Evolutionary conservation across 176 grass and related monocot genomes (phyloP).

Genomic region (Carex myosuroides): DNA sequence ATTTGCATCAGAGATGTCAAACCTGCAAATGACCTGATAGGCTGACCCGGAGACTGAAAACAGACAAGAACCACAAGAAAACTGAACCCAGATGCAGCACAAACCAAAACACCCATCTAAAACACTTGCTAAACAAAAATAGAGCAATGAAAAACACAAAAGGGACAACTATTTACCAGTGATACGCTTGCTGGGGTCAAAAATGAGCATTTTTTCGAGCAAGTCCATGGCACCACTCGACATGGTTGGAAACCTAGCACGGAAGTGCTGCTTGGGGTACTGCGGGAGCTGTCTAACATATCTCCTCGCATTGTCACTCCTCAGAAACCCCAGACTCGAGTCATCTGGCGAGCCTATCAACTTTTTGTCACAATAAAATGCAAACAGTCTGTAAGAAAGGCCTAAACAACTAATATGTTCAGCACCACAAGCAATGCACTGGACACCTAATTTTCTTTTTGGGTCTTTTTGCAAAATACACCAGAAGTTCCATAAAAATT

Average conservation of each 20-base stretch:
- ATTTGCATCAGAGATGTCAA: constrained; percentile 3
- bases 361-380: constrained; percentile 49
- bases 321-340: constrained; percentile 89
- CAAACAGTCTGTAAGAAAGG: constrained; percentile 17
- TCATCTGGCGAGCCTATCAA: constrained; percentile 92
- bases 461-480: neutral
- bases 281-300: constrained; percentile 94
- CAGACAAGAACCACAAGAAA: neutral
- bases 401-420: neutral
- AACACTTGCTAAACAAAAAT: neutral
- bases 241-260: constrained; percentile 69
- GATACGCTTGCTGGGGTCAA: constrained; percentile 96
- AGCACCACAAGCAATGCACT: neutral
- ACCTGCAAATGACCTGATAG: neutral
- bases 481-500: neutral
- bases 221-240: constrained; percentile 82
- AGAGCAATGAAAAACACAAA: neutral
- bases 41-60: neutral
- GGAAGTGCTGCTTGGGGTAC: constrained; percentile 79
- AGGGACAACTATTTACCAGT: constrained; percentile 44
- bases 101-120: neutral
- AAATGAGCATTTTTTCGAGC: constrained; percentile 97
- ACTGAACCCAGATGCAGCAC: neutral
- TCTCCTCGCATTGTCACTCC: constrained; percentile 85
- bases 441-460: neutral